Evolutionary conservation across 352 stramenopile species (phyloP), one percentile per base, ranked within the genome.

Genomic region (Globisporangium polare): DNA sequence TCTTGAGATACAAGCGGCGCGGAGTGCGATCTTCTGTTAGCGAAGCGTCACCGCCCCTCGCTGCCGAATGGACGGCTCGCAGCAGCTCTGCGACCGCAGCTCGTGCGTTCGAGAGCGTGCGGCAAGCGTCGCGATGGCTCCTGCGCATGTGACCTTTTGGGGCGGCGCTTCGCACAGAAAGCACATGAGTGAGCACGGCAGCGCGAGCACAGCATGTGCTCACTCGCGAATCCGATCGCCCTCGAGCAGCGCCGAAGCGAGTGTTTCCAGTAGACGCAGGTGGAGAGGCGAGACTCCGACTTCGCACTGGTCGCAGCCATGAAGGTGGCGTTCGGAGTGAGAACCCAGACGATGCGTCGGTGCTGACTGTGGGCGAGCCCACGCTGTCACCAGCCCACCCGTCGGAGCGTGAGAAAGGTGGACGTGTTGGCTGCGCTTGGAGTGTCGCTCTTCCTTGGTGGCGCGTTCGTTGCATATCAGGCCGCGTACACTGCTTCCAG

Each of bases 281-380:
- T 39, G 26, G 5, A 15, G 7, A 39, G 22, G 6, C 27, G 20
- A 35, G 24, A 10, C 26, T 39, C n/a, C 5, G 8, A 24, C 15
- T 4, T 33, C 15, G 13, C 27, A 17, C 27, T 12, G 3, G 7
- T 33, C 13, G 24, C 24, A 33, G 15, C 35, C 47, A 53, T 53
- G 47, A 54, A 54, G 27, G 17, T 39, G 24, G 47, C n/a, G 47
- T 54, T 39, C 47, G 47, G 17, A 54, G 47, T 26, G 26, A 54
- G 47, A 54, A 24, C 17, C 15, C 12, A 17, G 47, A 54, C 8
- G 47, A 26, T 13, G 27, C 47, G 7, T 24, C 47, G 24, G 27
- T 22, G 17, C 2, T 39, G 47, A 27, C 22, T 29, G 6, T 39
- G 26, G 26, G 4, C 6, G 20, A 39, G 26, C 29, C 26, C 47